Conservation (phyloP, 208 protist genomes). For the Crithidia mellificae region DNA sequence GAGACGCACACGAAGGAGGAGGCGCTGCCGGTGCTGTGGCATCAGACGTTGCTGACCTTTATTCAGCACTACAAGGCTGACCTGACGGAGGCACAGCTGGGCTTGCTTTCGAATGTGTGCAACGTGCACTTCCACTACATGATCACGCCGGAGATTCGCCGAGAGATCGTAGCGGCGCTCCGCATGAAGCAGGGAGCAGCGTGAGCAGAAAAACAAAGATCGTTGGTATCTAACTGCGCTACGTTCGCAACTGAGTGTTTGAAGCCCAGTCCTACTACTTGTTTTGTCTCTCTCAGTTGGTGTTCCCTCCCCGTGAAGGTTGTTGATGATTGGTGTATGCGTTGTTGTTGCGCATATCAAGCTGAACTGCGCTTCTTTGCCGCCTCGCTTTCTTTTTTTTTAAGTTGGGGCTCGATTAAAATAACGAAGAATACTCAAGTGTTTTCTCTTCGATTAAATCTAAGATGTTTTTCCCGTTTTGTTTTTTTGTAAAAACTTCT, state of each 20-base stretch:
- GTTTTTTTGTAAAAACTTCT: no score
- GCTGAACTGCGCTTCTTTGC: background rate
- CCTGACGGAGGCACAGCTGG: conserved; percentile 74
- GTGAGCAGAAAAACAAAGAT: background rate
- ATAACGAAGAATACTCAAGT: no score
- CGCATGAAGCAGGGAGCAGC: conserved; percentile 30
- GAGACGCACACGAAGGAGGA: conserved; percentile 75
- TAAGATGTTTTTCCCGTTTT: no score
- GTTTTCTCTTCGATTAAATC: no score
- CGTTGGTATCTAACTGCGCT: no score
- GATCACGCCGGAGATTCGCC: conserved; percentile 83
- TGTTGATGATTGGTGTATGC: background rate
- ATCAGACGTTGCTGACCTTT: conserved; percentile 96
- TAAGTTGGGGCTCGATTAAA: no score
- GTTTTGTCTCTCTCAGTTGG: background rate
- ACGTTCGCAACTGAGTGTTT: no score
- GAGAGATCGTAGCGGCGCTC: conserved; percentile 67
- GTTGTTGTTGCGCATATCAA: background rate
- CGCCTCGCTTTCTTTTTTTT: background rate
- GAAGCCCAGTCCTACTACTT: background rate
- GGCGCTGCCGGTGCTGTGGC: conserved; percentile 96
- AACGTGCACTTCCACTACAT: conserved; percentile 88
- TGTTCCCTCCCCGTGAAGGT: background rate
- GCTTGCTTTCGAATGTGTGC: conserved; percentile 74
- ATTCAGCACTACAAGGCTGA: conserved; percentile 87